Evolutionary conservation across 208 protist genomes (phyloP).

Genomic region (Angomonas desouzai): DNA sequence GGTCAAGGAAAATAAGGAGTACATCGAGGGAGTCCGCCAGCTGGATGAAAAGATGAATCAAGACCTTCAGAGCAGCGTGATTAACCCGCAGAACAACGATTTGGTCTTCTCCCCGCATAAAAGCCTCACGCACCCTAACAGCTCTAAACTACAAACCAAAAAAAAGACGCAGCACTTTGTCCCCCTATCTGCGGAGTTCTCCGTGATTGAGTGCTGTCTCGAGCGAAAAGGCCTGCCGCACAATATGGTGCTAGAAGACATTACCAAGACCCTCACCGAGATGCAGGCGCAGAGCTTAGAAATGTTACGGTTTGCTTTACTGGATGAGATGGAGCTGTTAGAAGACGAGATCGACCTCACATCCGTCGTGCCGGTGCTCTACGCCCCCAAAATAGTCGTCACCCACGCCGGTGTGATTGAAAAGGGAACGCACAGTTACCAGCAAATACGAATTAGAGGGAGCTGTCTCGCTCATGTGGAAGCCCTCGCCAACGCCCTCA

Average conservation of each 20-base stretch:
- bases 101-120: background rate
- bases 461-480: slow-evolving; percentile 78
- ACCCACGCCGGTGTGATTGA: slow-evolving; percentile 80
- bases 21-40: slow-evolving; percentile 41
- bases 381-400: slow-evolving; percentile 78
- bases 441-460: slow-evolving; percentile 83
- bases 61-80: background rate
- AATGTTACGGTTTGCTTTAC: slow-evolving; percentile 56
- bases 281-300: slow-evolving; percentile 69
- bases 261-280: slow-evolving; percentile 57
- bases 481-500: slow-evolving; percentile 47
- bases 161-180: slow-evolving; percentile 26
- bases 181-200: slow-evolving; percentile 65
- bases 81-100: background rate
- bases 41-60: slow-evolving; percentile 23
- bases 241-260: slow-evolving; percentile 81
- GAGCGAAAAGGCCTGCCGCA: slow-evolving; percentile 80
- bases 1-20: slow-evolving; percentile 35
- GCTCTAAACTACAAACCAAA: background rate
- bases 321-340: slow-evolving; percentile 35
- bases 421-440: slow-evolving; percentile 73
- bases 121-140: background rate
- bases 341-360: slow-evolving; percentile 9
- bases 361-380: slow-evolving; percentile 70
- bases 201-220: slow-evolving; percentile 75